Base-by-base conservation (phyloP, 345 rosid species). In the Trapa bicornis region DNA sequence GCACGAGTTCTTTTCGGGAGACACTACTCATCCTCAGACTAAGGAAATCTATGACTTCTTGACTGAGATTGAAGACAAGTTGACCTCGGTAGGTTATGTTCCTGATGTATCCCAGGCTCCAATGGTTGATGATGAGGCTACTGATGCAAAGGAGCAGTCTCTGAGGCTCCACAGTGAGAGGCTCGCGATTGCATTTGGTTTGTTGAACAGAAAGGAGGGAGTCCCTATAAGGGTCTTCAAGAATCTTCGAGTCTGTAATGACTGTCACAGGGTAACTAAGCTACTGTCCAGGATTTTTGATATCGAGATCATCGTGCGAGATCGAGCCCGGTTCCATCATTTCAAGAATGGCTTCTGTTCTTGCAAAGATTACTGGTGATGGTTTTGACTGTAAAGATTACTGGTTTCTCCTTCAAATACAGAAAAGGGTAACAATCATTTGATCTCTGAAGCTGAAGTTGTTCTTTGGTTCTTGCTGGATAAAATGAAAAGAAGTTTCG, bases 1-100 rank as follows among this genome's bases (percentile, higher is more conserved):
- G 22, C 95, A 92, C n/a, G 91, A 92, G 72, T 82, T 92, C 57
- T 92, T 87, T 22, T 86, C 96, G 0, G 98, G 96, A 70, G 98
- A 89, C 74, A 85, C 90, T 0, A 80, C 87, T 11, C 96, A 89
- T 66, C 89, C 95, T 47, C 79, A 70, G 47, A 82, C 92, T 0
- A 75, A 77, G 57, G 78, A 87, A 65, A 84, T 89, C 39, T 92
- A 86, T 66, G 71, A 72, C 72, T 70, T 83, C 70, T 74, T 89
- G 73, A 70, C 77, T 6, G 77, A 80, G 62, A 79, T 87, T n/a
- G 86, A 89, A 32, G 82, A 86, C 38, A 84, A 60, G 65, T 67
- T 89, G 9, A 71, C 65, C 11, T 77, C 75, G 2, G 58, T 45
- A 1, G 87, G 95, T 37, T 89, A 86, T 72, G 65, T 47, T 13